phyloP scores from a whole-genome alignment of 108 stramenopile genomes.

The Cyclotella kingstonii region DNA sequence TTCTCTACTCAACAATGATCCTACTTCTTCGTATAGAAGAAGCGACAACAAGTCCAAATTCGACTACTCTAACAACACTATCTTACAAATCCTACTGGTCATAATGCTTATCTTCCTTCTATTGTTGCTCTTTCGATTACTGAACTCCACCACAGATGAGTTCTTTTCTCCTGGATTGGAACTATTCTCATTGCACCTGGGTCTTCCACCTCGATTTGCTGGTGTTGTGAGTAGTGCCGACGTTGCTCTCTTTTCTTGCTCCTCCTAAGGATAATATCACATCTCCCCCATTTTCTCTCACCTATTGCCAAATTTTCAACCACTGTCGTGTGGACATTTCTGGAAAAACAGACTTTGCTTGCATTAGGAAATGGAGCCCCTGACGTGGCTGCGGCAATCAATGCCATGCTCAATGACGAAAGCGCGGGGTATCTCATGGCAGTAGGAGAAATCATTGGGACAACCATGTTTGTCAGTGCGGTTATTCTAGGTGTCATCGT shows the following conservation, averaged over 20 bases:
- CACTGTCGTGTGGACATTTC: no score
- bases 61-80: background rate
- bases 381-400: slow-evolving; percentile 91
- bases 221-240: slow-evolving; percentile 71
- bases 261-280: background rate
- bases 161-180: slow-evolving; percentile 95
- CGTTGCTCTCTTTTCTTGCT: background rate
- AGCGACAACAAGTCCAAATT: slow-evolving; percentile 1
- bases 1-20: slow-evolving; percentile 34
- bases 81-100: background rate
- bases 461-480: slow-evolving; percentile 88
- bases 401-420: slow-evolving; percentile 64
- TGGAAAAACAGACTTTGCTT: slow-evolving; percentile 68
- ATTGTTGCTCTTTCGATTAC: slow-evolving; percentile 77
- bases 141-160: slow-evolving; percentile 94
- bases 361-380: slow-evolving; percentile 99
- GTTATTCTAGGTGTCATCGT: slow-evolving; percentile 86
- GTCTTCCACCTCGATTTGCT: slow-evolving; percentile 93
- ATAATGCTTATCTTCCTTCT: slow-evolving; percentile 8
- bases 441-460: slow-evolving; percentile 93
- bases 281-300: background rate
- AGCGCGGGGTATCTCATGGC: slow-evolving; percentile 81
- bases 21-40: background rate
- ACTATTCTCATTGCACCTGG: slow-evolving; percentile 79
- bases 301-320: background rate